Evolutionary conservation across 768 basidiomycete species (phyloP), one percentile per base, ranked within the genome.

Genomic region (Podaxis sp.): DNA sequence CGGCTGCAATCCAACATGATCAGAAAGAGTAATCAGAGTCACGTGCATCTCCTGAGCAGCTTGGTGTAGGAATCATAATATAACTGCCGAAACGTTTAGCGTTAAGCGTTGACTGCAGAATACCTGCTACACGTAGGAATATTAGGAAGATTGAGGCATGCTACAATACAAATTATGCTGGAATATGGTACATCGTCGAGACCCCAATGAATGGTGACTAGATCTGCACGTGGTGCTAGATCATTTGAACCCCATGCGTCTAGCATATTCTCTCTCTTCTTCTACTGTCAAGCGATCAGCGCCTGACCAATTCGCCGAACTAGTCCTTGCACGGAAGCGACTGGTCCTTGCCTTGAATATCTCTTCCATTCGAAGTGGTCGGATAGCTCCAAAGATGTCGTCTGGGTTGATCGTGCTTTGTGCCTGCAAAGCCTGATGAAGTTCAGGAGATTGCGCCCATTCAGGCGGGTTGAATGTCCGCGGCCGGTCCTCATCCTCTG

Each of bases 301-400:
- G n/a, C 93, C 94, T 5, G 87, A 83, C 96, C 96, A 98, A 72
- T 97, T 97, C 37, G 96, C 96, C 11, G 93, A 96, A 69, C 94
- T 96, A 8, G 93, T 93, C 52, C 96, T 82, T 6, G 92, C 89
- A 62, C 96, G 81, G 80, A 97, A 97, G 55, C 89, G 83, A 66
- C 88, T 91, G 17, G 86, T 88, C 65, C 87, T 81, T 24, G 76
- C 79, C 68, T 86, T 84, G 82, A 99, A 99, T 65, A 98, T 82
- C 70, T 98, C 94, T 66, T 96, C 94, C 94, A 98, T 97, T 65
- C 79, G 82, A 59, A 98, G 76, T 4, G 92, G 91, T 61, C 85
- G 84, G 67, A 99, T 90, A 7, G 86, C 85, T 9, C 96, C 96
- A 68, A 99, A 99, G 57, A 98, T 88, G 64, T 93, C 89, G 72